Conservation (phyloP, 2,329 filamentous ascomycete species). For the Fusarium piperis region DNA sequence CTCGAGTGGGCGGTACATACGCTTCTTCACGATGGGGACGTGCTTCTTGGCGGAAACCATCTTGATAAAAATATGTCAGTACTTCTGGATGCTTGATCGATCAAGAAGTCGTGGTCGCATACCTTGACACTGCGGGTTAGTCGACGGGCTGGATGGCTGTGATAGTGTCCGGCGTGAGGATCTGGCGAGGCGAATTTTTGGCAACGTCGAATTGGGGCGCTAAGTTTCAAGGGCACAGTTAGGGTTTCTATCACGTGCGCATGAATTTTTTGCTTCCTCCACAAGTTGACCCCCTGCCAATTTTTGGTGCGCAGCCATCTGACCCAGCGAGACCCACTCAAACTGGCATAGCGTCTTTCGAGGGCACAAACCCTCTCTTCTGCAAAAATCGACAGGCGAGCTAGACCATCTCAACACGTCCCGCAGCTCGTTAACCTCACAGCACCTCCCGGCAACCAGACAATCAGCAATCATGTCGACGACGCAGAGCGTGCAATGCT, state of each 20-base stretch:
- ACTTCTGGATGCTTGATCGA: slow-evolving; percentile 23
- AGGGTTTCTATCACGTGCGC: slow-evolving; percentile 48
- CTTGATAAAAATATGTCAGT: slow-evolving; percentile 58
- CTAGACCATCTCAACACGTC: slow-evolving; percentile 39
- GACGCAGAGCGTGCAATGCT: slow-evolving; percentile 91
- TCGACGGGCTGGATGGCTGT: slow-evolving; percentile 48
- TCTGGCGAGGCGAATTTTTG: slow-evolving; percentile 50
- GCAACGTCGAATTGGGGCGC: slow-evolving; percentile 45
- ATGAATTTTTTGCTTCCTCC: slow-evolving; percentile 16
- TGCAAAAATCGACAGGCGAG: slow-evolving; percentile 37
- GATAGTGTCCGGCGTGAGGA: slow-evolving; percentile 49
- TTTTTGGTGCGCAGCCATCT: slow-evolving; percentile 1
- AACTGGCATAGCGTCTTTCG: slow-evolving; percentile 41
- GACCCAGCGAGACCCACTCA: slow-evolving; percentile 15
- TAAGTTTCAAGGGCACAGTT: slow-evolving; percentile 46
- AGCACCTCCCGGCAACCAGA: slow-evolving; percentile 39
- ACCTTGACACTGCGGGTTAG: slow-evolving; percentile 55
- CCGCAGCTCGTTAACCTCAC: slow-evolving; percentile 33
- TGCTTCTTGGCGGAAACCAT: slow-evolving; percentile 99
- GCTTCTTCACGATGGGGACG: slow-evolving; percentile 99
- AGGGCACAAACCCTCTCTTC: slow-evolving; percentile 49
- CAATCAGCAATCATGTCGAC: slow-evolving; percentile 73
- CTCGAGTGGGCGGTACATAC: slow-evolving; percentile 68
- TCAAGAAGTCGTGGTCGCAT: slow-evolving; percentile 35
- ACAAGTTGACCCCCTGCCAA: neutral